Base-by-base conservation (phyloP, 1,139 yeast genomes). In the Kurtzmaniella quercitrusa region DNA sequence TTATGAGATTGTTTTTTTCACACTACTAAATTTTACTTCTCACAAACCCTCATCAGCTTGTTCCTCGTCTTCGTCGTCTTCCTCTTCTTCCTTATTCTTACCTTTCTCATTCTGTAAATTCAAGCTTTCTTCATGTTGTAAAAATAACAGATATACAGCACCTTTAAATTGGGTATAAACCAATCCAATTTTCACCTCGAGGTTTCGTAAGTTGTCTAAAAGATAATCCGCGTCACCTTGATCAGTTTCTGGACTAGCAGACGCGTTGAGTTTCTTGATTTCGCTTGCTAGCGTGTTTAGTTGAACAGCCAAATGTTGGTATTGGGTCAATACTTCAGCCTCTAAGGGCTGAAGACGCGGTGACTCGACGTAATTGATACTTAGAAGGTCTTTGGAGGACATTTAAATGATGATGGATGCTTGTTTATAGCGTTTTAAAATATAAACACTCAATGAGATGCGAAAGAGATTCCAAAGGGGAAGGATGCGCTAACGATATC, bases 151-250 rank as follows among this genome's bases (percentile, higher is more conserved):
- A 56, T 82, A 83, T 1, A 83, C 88, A 14, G 89, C 84, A 7
- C 85, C 82, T 51, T 82, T 81, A 65, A 83, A 79, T 38, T 81
- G 61, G 0, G 88, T 83, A 43, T 84, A 80, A 3, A 83, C 80
- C 46, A 82, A 62, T 1, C 83, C 82, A n/a, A 83, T 67, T 50
- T 81, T 80, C 49, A 77, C 72, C 57, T 84, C 90, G 42, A 84
- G 65, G 38, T 70, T 76, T 37, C 87, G 64, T 52, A 83, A 57
- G 48, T 75, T 77, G 37, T 70, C 76, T 39, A 75, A 60, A 38
- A 79, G 61, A 40, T 66, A 67, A 34, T 58, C 58, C 2, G 57
- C 53, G 12, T 49, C 48, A 4, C 54, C 51, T 44, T 12, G 14
- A 39, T 38, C 16, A 44, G 46, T 27, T 25, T 18, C 9, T 37